phyloP scores from a whole-genome alignment of 2,329 filamentous ascomycete genomes.

The Colletotrichum trifolii region DNA sequence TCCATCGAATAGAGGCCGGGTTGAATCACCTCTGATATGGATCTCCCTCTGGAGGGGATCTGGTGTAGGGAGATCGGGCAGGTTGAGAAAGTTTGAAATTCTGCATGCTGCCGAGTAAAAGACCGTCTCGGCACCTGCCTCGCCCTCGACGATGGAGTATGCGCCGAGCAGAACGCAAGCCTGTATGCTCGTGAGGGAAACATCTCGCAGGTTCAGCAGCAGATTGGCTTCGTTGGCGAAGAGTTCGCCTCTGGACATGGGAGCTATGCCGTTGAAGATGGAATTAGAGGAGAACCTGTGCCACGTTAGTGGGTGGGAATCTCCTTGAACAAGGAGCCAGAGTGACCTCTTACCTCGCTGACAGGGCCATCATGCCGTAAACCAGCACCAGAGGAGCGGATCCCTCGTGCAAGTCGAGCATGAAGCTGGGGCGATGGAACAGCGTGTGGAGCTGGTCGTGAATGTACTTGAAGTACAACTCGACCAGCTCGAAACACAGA shows the following conservation, averaged over 20 bases:
- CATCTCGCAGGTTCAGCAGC: slow-evolving; percentile 47
- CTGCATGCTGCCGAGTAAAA: slow-evolving; percentile 51
- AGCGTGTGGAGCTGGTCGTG: slow-evolving; percentile 48
- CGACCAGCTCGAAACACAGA: slow-evolving; percentile 41
- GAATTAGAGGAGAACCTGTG: slow-evolving; percentile 40
- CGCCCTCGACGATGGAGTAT: slow-evolving; percentile 46
- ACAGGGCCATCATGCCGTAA: slow-evolving; percentile 42
- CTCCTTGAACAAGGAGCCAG: not conserved
- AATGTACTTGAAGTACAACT: slow-evolving; percentile 47
- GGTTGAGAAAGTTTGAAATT: slow-evolving; percentile 48
- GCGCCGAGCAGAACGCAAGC: slow-evolving; percentile 51
- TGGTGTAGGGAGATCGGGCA: slow-evolving; percentile 45
- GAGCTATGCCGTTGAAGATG: slow-evolving; percentile 37
- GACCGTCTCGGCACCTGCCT: slow-evolving; percentile 49
- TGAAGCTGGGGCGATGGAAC: slow-evolving; percentile 45
- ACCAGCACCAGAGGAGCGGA: slow-evolving; percentile 39
- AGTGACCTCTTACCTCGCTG: slow-evolving; percentile 32
- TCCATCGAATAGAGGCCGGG: too few relatives aligned
- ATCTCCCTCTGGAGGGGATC: slow-evolving; percentile 48
- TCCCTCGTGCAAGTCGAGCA: slow-evolving; percentile 40
- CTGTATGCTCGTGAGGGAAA: slow-evolving; percentile 51
- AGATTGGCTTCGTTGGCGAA: slow-evolving; percentile 39
- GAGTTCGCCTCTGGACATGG: slow-evolving; percentile 41
- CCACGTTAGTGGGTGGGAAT: not conserved
- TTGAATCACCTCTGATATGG: slow-evolving; percentile 43